Conservation (phyloP, 208 protist species). For the Crithidia brevicula region DNA sequence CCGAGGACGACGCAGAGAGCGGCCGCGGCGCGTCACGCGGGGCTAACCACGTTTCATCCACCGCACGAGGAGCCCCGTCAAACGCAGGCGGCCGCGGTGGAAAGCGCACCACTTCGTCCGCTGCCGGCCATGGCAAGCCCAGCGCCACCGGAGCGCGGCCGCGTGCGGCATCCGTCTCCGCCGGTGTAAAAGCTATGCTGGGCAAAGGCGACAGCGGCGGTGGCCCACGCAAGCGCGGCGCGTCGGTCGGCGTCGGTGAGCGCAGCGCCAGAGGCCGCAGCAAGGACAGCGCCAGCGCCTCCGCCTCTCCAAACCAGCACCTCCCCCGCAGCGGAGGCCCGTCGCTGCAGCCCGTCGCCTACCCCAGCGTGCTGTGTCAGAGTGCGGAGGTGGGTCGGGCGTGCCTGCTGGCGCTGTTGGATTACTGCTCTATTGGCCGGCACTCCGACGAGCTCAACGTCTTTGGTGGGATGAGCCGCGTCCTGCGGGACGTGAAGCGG, state of each 20-base stretch:
- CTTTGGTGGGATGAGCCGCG: constrained; percentile 68
- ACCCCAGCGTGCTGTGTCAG: constrained; percentile 69
- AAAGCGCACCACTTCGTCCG: constrained; percentile 2
- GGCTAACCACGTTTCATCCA: neutral
- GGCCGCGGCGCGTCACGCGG: neutral
- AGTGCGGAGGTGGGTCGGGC: constrained; percentile 70
- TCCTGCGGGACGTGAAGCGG: constrained; percentile 73
- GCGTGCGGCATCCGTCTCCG: constrained; percentile 5
- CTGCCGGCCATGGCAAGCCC: neutral
- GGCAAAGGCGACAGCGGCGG: neutral
- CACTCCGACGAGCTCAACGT: constrained; percentile 43
- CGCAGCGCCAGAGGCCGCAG: neutral
- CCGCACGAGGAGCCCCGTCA: neutral
- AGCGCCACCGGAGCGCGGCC: neutral
- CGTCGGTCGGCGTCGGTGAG: neutral
- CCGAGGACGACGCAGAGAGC: neutral
- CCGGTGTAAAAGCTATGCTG: constrained; percentile 12
- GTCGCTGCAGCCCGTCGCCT: constrained; percentile 39
- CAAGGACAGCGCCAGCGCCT: constrained; percentile 4
- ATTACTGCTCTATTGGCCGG: constrained; percentile 71
- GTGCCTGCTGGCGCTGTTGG: constrained; percentile 71
- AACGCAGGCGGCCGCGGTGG: neutral
- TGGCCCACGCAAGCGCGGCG: constrained; percentile 5
- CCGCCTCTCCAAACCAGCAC: neutral
- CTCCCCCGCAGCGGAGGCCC: neutral